Conservation (phyloP, 192 early-diverging fungal genomes). For the Entophlyctis helioformis region DNA sequence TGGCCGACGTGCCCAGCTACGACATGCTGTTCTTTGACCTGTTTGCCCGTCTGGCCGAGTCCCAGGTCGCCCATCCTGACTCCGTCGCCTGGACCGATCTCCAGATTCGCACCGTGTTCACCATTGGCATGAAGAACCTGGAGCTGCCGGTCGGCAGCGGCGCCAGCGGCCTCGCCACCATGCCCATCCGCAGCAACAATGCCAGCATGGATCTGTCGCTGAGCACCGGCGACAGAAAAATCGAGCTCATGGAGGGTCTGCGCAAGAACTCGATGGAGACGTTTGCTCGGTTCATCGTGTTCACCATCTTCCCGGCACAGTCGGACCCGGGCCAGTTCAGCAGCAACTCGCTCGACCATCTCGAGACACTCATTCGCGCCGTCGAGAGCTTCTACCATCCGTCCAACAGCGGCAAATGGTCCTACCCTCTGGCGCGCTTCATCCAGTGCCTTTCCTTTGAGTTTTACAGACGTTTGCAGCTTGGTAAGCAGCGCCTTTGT, state of each 20-base stretch:
- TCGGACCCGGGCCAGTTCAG: constrained; percentile 5
- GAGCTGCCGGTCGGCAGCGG: constrained; percentile 32
- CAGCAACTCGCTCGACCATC: constrained; percentile 40
- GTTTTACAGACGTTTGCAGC: constrained; percentile 46
- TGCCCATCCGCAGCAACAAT: constrained; percentile 21
- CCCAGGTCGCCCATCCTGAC: constrained; percentile 9
- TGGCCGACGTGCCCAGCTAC: constrained; percentile 41
- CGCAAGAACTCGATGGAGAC: constrained; percentile 36
- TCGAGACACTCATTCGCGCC: constrained; percentile 68
- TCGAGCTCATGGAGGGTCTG: constrained; percentile 19
- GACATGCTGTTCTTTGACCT: constrained; percentile 63
- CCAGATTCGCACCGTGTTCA: constrained; percentile 51
- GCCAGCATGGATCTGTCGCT: constrained; percentile 23
- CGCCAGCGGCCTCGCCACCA: constrained; percentile 21
- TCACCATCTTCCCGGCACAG: constrained; percentile 51
- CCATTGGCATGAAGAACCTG: constrained; percentile 23
- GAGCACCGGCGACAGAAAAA: constrained; percentile 28
- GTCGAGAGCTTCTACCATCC: constrained; percentile 85
- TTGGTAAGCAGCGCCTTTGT: constrained; percentile 17
- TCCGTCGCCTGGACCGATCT: constrained; percentile 43
- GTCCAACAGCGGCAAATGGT: constrained; percentile 85
- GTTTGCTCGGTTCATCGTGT: constrained; percentile 70
- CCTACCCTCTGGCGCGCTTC: constrained; percentile 57
- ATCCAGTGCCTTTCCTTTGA: constrained; percentile 50
- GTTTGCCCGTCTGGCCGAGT: constrained; percentile 52